These are phyloP conservation scores for Gracilaria domingensis DNA, from an alignment of 23 red algal genomes.

Conservation along the genomic window DNA sequence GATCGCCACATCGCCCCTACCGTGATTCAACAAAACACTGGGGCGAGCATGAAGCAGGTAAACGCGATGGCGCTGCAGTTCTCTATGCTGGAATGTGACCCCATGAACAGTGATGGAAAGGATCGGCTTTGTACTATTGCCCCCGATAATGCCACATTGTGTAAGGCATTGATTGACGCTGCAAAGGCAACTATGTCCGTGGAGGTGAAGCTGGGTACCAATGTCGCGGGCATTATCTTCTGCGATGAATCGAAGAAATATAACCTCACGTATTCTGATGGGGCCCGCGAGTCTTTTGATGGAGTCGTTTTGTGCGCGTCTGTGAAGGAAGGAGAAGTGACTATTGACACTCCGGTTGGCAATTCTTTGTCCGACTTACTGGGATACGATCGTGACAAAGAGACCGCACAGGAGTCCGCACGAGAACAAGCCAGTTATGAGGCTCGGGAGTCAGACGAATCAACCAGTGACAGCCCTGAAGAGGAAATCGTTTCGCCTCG, in stretches of 20 bases:
- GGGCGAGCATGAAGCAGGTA: constrained; percentile 7
- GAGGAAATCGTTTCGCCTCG: background rate
- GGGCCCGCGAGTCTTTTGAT: constrained; percentile 35
- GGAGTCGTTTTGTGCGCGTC: constrained; percentile 63
- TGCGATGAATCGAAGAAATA: constrained; percentile 20
- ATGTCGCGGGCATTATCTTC: constrained; percentile 37
- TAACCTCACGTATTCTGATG: constrained; percentile 20
- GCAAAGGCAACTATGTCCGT: constrained; percentile 43
- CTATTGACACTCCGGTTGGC: constrained; percentile 41
- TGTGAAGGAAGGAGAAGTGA: constrained; percentile 43
- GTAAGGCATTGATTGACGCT: constrained; percentile 29
- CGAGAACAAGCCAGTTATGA: constrained; percentile 2
- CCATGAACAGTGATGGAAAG: constrained; percentile 46
- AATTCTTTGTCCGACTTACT: constrained; percentile 32
- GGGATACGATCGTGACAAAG: constrained; percentile 33
- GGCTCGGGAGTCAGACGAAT: background rate
- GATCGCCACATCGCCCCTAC: constrained; percentile 37
- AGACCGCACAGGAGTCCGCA: background rate
- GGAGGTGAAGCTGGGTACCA: constrained; percentile 16
- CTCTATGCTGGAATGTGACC: constrained; percentile 43
- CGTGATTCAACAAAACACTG: constrained; percentile 5
- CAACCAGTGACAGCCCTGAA: background rate
- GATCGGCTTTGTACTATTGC: constrained; percentile 8
- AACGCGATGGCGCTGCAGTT: constrained; percentile 55
- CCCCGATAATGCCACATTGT: constrained; percentile 34